These are phyloP conservation scores for Pseudonitzschia multiseries DNA, from an alignment of 108 stramenopile genomes.

Conservation along the genomic window DNA sequence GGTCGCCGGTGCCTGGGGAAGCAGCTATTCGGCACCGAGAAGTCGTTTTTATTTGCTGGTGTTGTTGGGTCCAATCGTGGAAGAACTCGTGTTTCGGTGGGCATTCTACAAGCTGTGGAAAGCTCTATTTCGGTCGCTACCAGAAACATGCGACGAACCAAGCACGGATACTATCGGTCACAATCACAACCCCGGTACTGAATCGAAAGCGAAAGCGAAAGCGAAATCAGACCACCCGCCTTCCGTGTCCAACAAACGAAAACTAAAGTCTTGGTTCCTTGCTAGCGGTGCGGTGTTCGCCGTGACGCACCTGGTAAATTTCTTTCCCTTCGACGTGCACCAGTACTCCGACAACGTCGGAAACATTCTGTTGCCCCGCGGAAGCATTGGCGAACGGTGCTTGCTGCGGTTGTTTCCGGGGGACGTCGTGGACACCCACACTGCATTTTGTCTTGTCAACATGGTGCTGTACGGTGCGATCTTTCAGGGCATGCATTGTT, in stretches of 20 bases:
- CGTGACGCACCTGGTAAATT: not conserved
- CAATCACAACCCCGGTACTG: not conserved
- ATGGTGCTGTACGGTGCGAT: not conserved
- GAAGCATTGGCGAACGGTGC: not conserved
- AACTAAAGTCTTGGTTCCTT: not conserved
- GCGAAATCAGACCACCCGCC: not conserved
- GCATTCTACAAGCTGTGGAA: not conserved
- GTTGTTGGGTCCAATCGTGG: not conserved
- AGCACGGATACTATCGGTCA: not conserved
- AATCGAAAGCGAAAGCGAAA: not conserved
- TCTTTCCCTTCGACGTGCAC: not conserved
- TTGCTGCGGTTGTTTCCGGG: not conserved
- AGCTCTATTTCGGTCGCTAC: not conserved
- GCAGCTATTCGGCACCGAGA: not conserved
- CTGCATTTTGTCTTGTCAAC: not conserved
- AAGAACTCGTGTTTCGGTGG: not conserved
- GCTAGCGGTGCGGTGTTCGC: not conserved
- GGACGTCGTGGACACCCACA: not conserved
- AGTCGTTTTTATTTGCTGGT: not conserved
- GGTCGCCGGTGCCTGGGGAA: not conserved
- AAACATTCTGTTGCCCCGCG: not conserved
- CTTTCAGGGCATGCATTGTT: slow-evolving; percentile 3
- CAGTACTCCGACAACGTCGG: not conserved
- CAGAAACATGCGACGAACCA: not conserved
- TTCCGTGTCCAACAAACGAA: not conserved